Conservation (phyloP, 2,329 filamentous ascomycete species). For the Xylaria hypoxylon region DNA sequence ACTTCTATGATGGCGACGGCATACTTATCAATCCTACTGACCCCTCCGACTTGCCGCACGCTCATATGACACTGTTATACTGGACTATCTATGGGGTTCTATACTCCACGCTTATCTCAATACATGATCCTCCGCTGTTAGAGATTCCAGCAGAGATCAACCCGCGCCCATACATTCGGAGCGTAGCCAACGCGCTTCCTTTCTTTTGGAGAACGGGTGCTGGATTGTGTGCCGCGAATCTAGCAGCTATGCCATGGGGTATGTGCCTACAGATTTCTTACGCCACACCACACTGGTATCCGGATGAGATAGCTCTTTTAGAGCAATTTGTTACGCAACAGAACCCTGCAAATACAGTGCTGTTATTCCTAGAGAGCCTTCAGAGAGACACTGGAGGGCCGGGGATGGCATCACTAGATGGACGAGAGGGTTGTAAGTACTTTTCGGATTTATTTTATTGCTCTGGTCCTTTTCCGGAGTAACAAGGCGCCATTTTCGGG, state of each 20-base stretch:
- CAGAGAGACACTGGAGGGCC: slow-evolving; percentile 25
- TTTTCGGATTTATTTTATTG: not conserved
- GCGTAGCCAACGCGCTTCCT: slow-evolving; percentile 33
- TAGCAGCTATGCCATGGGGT: slow-evolving; percentile 34
- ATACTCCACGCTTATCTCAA: slow-evolving; percentile 34
- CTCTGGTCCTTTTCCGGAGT: not conserved
- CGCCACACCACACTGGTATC: slow-evolving; percentile 17
- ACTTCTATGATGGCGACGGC: slow-evolving; percentile 30
- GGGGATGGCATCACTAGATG: slow-evolving; percentile 23
- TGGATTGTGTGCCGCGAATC: slow-evolving; percentile 30
- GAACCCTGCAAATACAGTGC: slow-evolving; percentile 3
- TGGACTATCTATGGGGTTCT: slow-evolving; percentile 32
- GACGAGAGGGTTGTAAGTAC: slow-evolving; percentile 31
- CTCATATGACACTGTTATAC: slow-evolving; percentile 38
- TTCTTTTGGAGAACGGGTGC: slow-evolving; percentile 37
- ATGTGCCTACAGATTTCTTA: slow-evolving; percentile 30
- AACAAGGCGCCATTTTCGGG: not conserved
- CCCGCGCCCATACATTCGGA: slow-evolving; percentile 31
- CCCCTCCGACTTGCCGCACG: slow-evolving; percentile 28
- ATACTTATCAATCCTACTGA: slow-evolving; percentile 1
- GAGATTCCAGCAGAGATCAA: slow-evolving; percentile 21
- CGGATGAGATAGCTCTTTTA: slow-evolving; percentile 20
- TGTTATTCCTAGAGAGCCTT: slow-evolving; percentile 33
- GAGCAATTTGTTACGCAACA: slow-evolving; percentile 18
- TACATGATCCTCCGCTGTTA: slow-evolving; percentile 18